Percentiles rank a stretch among this genome's conserved stretches.
phyloP scores from a whole-genome alignment of 2,329 filamentous ascomycete species.

The Sporothrix pallida region DNA sequence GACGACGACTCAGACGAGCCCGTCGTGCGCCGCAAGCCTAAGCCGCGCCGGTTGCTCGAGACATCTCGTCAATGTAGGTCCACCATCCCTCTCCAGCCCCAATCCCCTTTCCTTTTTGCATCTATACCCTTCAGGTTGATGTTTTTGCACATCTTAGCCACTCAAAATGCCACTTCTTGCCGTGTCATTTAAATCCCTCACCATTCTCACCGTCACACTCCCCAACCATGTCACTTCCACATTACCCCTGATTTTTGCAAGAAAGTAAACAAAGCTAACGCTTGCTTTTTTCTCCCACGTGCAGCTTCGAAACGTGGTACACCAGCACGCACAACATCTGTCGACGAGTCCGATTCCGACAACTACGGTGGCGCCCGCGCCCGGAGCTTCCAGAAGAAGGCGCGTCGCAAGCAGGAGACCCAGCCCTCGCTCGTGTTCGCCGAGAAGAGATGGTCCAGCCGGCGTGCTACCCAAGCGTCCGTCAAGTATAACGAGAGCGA shows the following conservation, averaged over 20 bases:
- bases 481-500: constrained; percentile 71
- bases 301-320: constrained; percentile 67
- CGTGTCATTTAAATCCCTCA: background rate
- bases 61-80: constrained; percentile 37
- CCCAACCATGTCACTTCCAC: background rate
- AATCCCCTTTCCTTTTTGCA: background rate
- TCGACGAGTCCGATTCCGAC: constrained; percentile 71
- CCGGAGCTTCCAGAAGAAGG: constrained; percentile 74
- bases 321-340: constrained; percentile 59
- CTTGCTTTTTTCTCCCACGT: background rate
- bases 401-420: constrained; percentile 73
- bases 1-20: constrained; percentile 57
- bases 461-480: constrained; percentile 76
- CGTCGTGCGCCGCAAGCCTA: constrained; percentile 64
- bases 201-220: background rate
- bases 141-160: background rate
- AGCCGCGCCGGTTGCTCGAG: constrained; percentile 66
- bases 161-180: background rate
- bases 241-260: background rate
- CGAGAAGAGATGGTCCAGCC: constrained; percentile 90
- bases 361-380: constrained; percentile 79
- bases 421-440: constrained; percentile 69
- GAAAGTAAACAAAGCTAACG: constrained; percentile 19
- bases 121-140: background rate
- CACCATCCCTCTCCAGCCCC: background rate